Evolutionary conservation across 2,329 filamentous ascomycete genomes (phyloP).

Genomic region (Neofusicoccum cordaticola): DNA sequence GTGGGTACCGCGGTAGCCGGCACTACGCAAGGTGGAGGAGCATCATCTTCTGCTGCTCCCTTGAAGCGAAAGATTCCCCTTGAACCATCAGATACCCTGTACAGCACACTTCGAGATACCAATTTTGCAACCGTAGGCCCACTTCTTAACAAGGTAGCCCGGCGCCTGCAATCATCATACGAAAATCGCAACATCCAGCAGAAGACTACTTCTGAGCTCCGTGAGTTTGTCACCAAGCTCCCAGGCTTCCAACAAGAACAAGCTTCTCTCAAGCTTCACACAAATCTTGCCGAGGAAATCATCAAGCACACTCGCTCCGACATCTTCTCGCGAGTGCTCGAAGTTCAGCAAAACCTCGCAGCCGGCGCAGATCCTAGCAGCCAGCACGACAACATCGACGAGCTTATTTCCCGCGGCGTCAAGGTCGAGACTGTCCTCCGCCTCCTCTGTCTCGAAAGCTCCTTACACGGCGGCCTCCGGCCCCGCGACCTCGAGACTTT

Average conservation of each 20-base stretch:
- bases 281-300: constrained; percentile 88
- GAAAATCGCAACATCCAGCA: constrained; percentile 76
- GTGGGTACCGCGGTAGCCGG: constrained; percentile 69
- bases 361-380: constrained; percentile 84
- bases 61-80: constrained; percentile 84
- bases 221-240: constrained; percentile 91
- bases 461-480: constrained; percentile 82
- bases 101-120: constrained; percentile 79
- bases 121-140: constrained; percentile 95
- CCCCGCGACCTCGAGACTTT: constrained; percentile 87
- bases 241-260: constrained; percentile 92
- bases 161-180: constrained; percentile 81
- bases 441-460: constrained; percentile 86
- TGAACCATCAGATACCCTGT: constrained; percentile 85
- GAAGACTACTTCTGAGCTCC: constrained; percentile 85
- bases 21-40: constrained; percentile 50
- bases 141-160: constrained; percentile 84
- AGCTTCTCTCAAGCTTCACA: constrained; percentile 87
- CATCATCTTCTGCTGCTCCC: constrained; percentile 43
- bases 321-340: constrained; percentile 80
- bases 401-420: constrained; percentile 85
- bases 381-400: constrained; percentile 87
- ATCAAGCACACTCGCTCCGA: constrained; percentile 90
- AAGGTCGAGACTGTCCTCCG: constrained; percentile 79
- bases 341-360: constrained; percentile 93